These are phyloP conservation scores for Pseudonectria foliicola DNA, from an alignment of 2,329 filamentous ascomycete genomes.

Conservation along the genomic window DNA sequence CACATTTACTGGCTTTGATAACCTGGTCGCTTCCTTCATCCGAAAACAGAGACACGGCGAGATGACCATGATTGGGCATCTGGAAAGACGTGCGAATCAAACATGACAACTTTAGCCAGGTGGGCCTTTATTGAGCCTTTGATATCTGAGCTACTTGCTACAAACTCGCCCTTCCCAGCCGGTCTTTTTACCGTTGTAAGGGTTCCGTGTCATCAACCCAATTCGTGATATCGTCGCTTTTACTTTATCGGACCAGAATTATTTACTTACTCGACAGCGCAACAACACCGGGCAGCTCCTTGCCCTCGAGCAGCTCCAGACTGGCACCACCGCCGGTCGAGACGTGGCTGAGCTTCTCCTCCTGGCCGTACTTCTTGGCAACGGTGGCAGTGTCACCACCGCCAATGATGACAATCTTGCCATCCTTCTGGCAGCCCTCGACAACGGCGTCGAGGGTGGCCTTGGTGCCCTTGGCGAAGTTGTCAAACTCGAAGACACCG, in stretches of 20 bases:
- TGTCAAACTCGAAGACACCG: slow-evolving; percentile 95
- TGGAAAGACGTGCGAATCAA: too few species aligned
- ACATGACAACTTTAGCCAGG: too few species aligned
- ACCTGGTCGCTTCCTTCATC: too few species aligned
- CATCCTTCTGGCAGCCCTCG: slow-evolving; percentile 61
- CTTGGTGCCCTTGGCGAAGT: slow-evolving; percentile 90
- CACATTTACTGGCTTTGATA: too few species aligned
- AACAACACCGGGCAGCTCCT: slow-evolving; percentile 88
- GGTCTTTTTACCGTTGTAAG: slow-evolving; percentile 25
- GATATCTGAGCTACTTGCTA: slow-evolving; percentile 21
- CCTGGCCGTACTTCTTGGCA: slow-evolving; percentile 91
- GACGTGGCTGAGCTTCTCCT: slow-evolving; percentile 97
- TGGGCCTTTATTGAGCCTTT: slow-evolving; percentile 5
- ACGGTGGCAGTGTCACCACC: slow-evolving; percentile 98
- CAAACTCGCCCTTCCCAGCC: slow-evolving; percentile 28
- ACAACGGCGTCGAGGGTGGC: slow-evolving; percentile 84
- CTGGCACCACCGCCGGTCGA: slow-evolving; percentile 94
- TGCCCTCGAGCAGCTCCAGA: slow-evolving; percentile 94
- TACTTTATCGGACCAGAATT: background rate
- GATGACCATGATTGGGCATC: too few species aligned
- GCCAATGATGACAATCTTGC: slow-evolving; percentile 97
- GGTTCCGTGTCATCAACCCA: slow-evolving; percentile 18
- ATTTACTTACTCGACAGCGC: slow-evolving; percentile 75
- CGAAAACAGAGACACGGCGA: too few species aligned
- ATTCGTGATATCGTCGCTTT: slow-evolving; percentile 7